Evolutionary conservation across 495 filamentous ascomycete species (phyloP).

Genomic region (Talaromyces liani): DNA sequence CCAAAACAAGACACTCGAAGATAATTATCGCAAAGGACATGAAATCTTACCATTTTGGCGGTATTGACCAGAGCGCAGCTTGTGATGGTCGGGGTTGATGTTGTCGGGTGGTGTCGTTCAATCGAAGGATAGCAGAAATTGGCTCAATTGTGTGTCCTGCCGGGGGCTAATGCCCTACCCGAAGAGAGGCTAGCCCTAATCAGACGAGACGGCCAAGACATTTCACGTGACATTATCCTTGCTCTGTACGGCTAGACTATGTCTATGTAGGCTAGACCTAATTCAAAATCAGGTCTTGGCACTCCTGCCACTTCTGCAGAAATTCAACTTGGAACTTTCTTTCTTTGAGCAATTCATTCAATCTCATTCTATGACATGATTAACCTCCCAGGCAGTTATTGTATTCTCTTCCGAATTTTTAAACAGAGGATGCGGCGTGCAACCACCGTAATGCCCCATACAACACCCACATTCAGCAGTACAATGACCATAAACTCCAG

Average conservation of each 20-base stretch:
- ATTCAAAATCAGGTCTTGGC: neutral
- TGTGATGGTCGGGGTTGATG: constrained; percentile 39
- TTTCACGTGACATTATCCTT: neutral
- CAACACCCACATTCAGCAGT: neutral
- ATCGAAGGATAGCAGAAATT: constrained; percentile 35
- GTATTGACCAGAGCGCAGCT: constrained; percentile 40
- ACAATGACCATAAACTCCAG: neutral
- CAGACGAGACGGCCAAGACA: constrained; percentile 5
- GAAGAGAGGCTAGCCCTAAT: constrained; percentile 27
- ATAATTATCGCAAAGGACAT: neutral
- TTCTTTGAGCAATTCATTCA: neutral
- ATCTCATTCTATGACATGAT: neutral
- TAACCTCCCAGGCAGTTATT: neutral
- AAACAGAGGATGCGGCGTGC: neutral
- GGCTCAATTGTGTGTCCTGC: constrained; percentile 15
- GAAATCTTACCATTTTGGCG: constrained; percentile 53
- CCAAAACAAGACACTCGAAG: constrained; percentile 13
- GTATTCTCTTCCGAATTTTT: neutral
- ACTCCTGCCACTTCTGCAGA: neutral
- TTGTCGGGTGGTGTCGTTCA: constrained; percentile 39
- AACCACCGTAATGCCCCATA: neutral
- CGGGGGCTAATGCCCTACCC: constrained; percentile 46
- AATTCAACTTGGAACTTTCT: neutral
- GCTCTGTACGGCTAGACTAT: neutral
- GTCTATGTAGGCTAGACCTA: neutral